phyloP scores from a whole-genome alignment of 1,284 basidiomycete genomes.

The Tetrapyrgos nigripes region DNA sequence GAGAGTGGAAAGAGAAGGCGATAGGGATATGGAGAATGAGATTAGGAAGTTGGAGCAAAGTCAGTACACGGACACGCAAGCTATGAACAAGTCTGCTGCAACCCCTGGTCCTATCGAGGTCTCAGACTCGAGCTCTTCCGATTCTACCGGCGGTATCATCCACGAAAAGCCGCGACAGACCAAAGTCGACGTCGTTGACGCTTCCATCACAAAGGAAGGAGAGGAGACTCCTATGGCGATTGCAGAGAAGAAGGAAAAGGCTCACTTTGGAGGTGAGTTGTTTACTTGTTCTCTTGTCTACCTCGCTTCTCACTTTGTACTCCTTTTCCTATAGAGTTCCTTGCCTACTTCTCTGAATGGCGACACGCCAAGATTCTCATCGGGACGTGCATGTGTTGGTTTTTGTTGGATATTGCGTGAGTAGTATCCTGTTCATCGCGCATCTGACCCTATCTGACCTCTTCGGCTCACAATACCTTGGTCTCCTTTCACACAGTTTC shows the following conservation, averaged over 20 bases:
- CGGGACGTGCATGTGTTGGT: constrained; percentile 24
- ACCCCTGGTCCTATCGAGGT: neutral
- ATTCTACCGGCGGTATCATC: too few species aligned
- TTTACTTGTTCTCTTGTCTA: neutral
- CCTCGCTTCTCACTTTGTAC: neutral
- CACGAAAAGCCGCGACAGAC: too few species aligned
- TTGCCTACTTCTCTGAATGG: constrained; percentile 23
- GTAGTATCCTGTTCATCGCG: neutral
- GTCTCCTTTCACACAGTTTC: constrained; percentile 42
- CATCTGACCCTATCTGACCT: neutral
- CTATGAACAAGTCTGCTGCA: neutral
- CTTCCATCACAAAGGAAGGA: too few species aligned
- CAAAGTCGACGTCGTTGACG: too few species aligned
- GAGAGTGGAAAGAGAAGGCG: constrained; percentile 22
- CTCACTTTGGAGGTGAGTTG: constrained; percentile 43
- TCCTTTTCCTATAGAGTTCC: constrained; percentile 16
- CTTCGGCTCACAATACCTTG: neutral
- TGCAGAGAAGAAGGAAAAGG: constrained; percentile 42
- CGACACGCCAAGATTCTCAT: constrained; percentile 21
- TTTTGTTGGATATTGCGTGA: constrained; percentile 25
- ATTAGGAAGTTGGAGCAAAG: constrained; percentile 31
- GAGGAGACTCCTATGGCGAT: constrained; percentile 11
- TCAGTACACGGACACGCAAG: neutral
- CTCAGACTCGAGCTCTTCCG: neutral
- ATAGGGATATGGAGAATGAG: constrained; percentile 29